A percentile compares a stretch with the other conserved stretches of the same genome.
phyloP scores from a whole-genome alignment of 2,329 filamentous ascomycete species.

The Fusarium circinatum region DNA sequence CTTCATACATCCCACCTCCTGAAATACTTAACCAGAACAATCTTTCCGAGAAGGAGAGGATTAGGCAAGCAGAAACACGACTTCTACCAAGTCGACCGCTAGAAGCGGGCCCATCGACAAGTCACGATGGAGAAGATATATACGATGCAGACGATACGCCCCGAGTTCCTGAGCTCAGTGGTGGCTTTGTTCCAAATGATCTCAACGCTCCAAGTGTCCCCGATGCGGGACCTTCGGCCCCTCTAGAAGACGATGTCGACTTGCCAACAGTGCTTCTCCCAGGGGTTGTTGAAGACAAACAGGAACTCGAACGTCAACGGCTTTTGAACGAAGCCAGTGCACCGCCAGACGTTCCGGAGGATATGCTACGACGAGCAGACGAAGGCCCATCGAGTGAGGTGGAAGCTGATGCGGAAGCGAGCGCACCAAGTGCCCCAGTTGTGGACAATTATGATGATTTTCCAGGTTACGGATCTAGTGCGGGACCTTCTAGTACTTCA shows the following conservation, averaged over 20 bases:
- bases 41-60: conserved; percentile 83
- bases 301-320: conserved; percentile 75
- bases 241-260: conserved; percentile 57
- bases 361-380: conserved; percentile 54
- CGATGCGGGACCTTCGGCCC: conserved; percentile 53
- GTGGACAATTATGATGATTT: conserved; percentile 67
- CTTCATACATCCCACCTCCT: conserved; percentile 69
- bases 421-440: conserved; percentile 69
- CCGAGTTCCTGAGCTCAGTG: conserved; percentile 25
- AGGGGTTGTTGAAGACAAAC: conserved; percentile 73
- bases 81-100: conserved; percentile 82
- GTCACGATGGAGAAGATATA: conserved; percentile 56
- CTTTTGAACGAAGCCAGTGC: conserved; percentile 73
- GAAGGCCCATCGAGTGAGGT: conserved; percentile 45
- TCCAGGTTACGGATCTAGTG: conserved; percentile 43
- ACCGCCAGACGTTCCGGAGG: conserved; percentile 67
- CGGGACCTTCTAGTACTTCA: conserved; percentile 38
- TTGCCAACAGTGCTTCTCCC: conserved; percentile 47
- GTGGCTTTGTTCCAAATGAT: conserved; percentile 19
- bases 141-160: conserved; percentile 59
- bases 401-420: conserved; percentile 54
- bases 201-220: conserved; percentile 15
- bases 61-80: conserved; percentile 80
- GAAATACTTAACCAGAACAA: conserved; percentile 67
- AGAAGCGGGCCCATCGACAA: conserved; percentile 42